Evolutionary conservation across 768 basidiomycete species (phyloP), one percentile per base, ranked within the genome.

Genomic region (Galerina sulciceps): DNA sequence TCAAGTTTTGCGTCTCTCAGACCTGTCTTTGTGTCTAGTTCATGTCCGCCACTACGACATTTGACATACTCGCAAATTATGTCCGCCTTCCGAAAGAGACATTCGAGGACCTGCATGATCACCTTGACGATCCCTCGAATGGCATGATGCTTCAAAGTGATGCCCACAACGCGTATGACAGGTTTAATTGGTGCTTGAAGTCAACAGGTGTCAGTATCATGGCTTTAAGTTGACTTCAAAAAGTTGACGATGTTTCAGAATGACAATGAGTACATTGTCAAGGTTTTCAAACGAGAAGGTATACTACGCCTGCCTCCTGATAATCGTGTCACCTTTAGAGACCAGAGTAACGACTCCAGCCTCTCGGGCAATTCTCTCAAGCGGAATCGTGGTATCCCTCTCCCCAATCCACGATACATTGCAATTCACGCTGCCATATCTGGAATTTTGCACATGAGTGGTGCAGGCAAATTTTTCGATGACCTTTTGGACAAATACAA

Each of bases 381-480:
- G 49, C 37, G 47, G 44, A 17, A 46, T 37, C 15, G 23, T 56
- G 13, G 34, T 10, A 46, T 61, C 15, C 9, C 35, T 43, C 43
- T 62, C 6, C 65, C 63, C 4, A 55, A 62, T 49, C 59, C 60
- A 10, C 46, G 35, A 15, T 58, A 56, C 50, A 40, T 62, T 43
- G 58, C 55, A 2, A 60, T 63, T 46, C 65, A 63, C 50, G 59
- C 63, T 34, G 65, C 58, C 15, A 57, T 62, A 8, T 57, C 65
- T 15, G 55, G 13, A 53, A 53, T 65, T 37, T 46, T 63, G 49
- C 15, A 58, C 22, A 58, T 43, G 56, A 60, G 61, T 40, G 64
- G 54, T 15, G 61, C 61, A 17, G 65, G 65, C 9, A 60, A 50
- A 47, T 66, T 66, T 43, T 58, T 66, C 20, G 60, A 66, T 45